Base-by-base conservation (phyloP, 2,329 filamentous ascomycete species). In the Cladophialophora immunda region DNA sequence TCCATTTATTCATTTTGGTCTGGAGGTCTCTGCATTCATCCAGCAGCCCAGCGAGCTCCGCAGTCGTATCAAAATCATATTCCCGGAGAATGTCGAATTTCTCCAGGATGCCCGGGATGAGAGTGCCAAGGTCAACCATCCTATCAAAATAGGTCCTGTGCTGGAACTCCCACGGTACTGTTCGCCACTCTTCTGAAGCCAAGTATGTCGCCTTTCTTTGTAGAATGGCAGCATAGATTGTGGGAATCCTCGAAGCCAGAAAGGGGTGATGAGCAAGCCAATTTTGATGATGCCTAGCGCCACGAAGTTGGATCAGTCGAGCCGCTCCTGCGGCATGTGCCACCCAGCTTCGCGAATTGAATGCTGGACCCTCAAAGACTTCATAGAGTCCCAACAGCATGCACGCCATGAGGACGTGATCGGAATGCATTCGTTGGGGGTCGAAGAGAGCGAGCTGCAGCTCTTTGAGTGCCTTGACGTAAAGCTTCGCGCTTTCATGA, bases 341-440 rank as follows among this genome's bases (percentile, higher is more conserved):
- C 29, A 73, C 27, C 71, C 71, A 73, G 27, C 65, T 65, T 41
- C 47, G 62, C n/a, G 71, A 70, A 32, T 68, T 66, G 47, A 69
- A 59, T 8, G 63, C 59, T 4, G 70, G 65, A 15, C 68, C 66
- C 62, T 73, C 70, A 45, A 71, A 68, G 11, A 69, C 68, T 64
- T 77, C 76, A 60, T 80, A 81, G 50, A 79, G 72, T 19, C 74
- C 71, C 1, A 80, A 65, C 7, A 76, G 71, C 73, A 79, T 73
- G 61, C 78, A 79, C 7, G 77, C 75, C 19, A 77, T 76, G 7
- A 80, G 71, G 0, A 76, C 78, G 47, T 78, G 77, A 58, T 80
- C 75, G 30, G 74, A 73, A 60, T 74, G 74, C 73, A 77, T 76
- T 25, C 76, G 65, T 2, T 67, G 61, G 1, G 70, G 71, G 67